Evolutionary conservation across 257 asterid genomes (phyloP), one percentile per base, ranked within the genome.

Genomic region (Solanum megistacrolobum): DNA sequence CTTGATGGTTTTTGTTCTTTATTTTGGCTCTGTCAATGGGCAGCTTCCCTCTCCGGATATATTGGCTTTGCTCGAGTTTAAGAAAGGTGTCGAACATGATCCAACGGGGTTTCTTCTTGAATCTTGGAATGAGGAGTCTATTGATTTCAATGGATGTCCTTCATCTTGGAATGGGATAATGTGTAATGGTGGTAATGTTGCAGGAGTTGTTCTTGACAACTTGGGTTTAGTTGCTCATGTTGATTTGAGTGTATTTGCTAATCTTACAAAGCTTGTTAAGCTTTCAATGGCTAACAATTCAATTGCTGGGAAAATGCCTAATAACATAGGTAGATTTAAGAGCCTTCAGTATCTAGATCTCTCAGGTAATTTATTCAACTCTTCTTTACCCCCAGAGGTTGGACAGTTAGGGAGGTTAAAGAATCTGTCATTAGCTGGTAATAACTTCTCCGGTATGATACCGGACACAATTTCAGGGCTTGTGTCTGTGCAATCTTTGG

Each of bases 111-210:
- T 88, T 83, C 98, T 97, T 84, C 90, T 96, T 5, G 89, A 94
- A 89, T 96, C 99, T 10, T 97, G 99, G 99, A 97, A 93, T 35
- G 99, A 97, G 69, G 98, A 97, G 86, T 96, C 99, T 25, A 96
- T 96, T 32, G 99, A 97, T 89, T 97, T 97, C 92, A 94, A 97
- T 79, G 99, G 99, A 27, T 97, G 99, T 87, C 99, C 99, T 75
- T 94, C 99, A 4, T 94, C 99, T 46, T 97, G 99, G 99, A 97
- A 97, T 85, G 99, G 99, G 62, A 95, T 97, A 48, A 95, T 95
- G 99, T 97, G 99, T 69, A 94, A 92, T 88, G 98, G 98, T 71
- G 98, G 94, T n/a, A 96, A 93, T 92, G 99, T 97, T 32, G 99
- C 98, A 6, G 99, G 94, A 1, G 98, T 97, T 89, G 98, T 93